Conservation (phyloP, 495 filamentous ascomycete species). For the Halenospora varia region DNA sequence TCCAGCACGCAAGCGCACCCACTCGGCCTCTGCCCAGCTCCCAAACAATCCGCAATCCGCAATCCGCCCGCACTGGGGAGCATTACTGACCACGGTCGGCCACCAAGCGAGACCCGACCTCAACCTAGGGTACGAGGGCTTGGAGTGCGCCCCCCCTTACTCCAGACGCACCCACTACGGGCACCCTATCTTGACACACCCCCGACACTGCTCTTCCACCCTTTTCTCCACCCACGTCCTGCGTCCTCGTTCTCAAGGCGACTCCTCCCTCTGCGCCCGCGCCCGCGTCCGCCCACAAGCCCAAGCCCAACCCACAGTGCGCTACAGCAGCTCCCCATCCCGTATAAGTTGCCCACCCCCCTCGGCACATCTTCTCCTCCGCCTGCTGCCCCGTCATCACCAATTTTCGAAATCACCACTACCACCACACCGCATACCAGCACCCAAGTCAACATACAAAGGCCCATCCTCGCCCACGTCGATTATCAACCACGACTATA, state of each 20-base stretch:
- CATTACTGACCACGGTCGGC: too few species aligned
- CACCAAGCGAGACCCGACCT: too few species aligned
- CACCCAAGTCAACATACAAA: neutral
- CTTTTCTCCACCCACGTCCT: neutral
- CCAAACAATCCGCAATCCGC: too few species aligned
- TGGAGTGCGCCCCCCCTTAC: too few species aligned
- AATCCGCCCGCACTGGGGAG: too few species aligned
- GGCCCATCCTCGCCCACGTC: neutral
- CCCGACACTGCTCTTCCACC: too few species aligned
- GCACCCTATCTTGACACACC: conserved; percentile 5
- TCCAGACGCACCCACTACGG: conserved; percentile 11
- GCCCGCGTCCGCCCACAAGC: neutral
- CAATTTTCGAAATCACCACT: conserved; percentile 1
- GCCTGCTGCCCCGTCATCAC: conserved; percentile 11
- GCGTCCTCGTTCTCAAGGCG: neutral
- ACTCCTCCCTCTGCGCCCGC: neutral
- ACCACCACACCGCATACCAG: neutral
- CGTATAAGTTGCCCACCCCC: conserved; percentile 13
- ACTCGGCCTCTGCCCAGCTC: too few species aligned
- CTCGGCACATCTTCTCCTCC: conserved; percentile 14
- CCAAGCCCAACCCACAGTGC: neutral
- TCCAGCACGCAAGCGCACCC: too few species aligned
- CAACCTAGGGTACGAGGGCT: too few species aligned
- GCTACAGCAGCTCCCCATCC: neutral
- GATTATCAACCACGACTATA: neutral